Percentiles rank a stretch among this genome's conserved stretches.
phyloP scores from a whole-genome alignment of 257 asterid genomes.

The Cordia subcordata region DNA sequence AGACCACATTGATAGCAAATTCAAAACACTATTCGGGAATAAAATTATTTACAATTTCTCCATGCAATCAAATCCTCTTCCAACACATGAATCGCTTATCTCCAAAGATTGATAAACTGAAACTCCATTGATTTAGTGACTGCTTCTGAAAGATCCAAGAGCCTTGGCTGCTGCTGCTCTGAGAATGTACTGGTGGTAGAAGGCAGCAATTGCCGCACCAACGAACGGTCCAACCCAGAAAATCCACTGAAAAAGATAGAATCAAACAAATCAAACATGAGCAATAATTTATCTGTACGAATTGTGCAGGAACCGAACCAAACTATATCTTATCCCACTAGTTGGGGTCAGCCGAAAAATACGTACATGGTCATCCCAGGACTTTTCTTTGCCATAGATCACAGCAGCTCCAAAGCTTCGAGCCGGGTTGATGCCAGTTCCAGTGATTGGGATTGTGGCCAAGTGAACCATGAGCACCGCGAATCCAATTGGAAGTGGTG shows the following conservation, averaged over 20 bases:
- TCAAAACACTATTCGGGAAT: no score
- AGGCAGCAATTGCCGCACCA: constrained; percentile 5
- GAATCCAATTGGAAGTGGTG: constrained; percentile 10
- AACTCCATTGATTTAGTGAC: background rate
- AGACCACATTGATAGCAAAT: no score
- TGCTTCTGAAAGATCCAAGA: constrained; percentile 1
- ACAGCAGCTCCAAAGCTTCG: constrained; percentile 5
- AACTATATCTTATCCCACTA: no score
- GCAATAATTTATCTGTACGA: no score
- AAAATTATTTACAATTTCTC: no score
- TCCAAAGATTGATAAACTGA: no score
- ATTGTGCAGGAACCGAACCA: no score
- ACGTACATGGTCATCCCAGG: constrained; percentile 4
- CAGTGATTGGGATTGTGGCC: constrained; percentile 3
- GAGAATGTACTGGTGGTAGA: constrained; percentile 6
- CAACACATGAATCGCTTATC: no score
- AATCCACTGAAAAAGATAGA: background rate
- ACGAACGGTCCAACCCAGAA: constrained; percentile 8
- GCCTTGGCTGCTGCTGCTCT: constrained; percentile 3
- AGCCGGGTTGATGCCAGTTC: constrained; percentile 1
- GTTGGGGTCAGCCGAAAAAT: background rate
- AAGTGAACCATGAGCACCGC: constrained; percentile 5
- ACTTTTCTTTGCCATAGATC: background rate
- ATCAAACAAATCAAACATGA: background rate
- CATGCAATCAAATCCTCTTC: no score